Percentiles rank a stretch among this genome's conserved stretches.
These are phyloP conservation scores for Henckelia pumila DNA, from an alignment of 257 asterid genomes.

Conservation along the genomic window DNA sequence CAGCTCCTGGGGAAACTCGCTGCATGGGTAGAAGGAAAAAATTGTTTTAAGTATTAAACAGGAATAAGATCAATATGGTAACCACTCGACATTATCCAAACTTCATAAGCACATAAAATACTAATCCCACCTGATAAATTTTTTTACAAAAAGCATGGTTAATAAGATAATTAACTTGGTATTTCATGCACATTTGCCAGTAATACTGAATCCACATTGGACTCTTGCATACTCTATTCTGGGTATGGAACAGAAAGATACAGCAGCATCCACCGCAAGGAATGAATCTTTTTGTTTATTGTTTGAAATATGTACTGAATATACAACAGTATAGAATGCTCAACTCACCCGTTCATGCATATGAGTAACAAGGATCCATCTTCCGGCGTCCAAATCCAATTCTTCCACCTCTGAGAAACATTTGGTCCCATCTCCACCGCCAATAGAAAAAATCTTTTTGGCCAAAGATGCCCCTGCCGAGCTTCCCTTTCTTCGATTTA, in stretches of 20 bases:
- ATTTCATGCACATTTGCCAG: background rate
- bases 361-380: constrained; percentile 50
- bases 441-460: constrained; percentile 52
- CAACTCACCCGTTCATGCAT: constrained; percentile 62
- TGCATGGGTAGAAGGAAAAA: constrained; percentile 26
- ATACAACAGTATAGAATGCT: background rate
- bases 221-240: constrained; percentile 1
- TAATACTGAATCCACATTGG: too few species aligned
- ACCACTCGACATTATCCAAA: background rate
- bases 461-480: constrained; percentile 46
- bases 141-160: background rate
- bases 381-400: constrained; percentile 46
- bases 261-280: background rate
- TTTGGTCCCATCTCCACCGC: constrained; percentile 63
- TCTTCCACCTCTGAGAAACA: constrained; percentile 68
- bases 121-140: background rate
- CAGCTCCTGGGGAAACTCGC: constrained; percentile 60
- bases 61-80: background rate
- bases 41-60: background rate
- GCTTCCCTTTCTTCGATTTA: constrained; percentile 50
- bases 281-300: background rate
- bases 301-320: background rate
- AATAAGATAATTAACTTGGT: background rate
- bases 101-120: too few species aligned
- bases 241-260: constrained; percentile 2